phyloP scores from a whole-genome alignment of 495 filamentous ascomycete species.

The Neohortaea acidophila region DNA sequence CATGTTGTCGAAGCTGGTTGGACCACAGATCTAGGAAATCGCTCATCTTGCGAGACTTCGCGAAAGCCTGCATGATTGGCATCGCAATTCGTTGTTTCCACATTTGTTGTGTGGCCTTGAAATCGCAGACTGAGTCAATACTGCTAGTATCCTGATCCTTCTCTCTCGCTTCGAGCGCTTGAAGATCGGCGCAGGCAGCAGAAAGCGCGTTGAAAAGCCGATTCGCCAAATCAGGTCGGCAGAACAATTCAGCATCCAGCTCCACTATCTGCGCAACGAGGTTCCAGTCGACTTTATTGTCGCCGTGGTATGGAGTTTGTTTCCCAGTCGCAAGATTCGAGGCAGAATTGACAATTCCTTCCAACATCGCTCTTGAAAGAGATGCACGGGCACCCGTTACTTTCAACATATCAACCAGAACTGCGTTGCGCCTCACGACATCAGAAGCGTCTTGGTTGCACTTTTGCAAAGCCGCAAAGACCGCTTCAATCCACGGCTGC shows the following conservation, averaged over 20 bases:
- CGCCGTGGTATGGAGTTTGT: too few species aligned
- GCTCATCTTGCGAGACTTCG: constrained; percentile 46
- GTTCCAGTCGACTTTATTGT: too few species aligned
- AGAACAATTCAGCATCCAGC: too few species aligned
- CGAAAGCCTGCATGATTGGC: constrained; percentile 47
- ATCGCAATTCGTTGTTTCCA: constrained; percentile 25
- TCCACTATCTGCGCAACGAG: background rate
- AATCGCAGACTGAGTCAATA: too few species aligned
- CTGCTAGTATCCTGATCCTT: too few species aligned
- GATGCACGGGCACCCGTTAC: background rate
- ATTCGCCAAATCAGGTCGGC: too few species aligned
- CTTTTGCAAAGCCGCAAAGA: constrained; percentile 20
- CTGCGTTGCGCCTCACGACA: background rate
- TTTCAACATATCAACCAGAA: constrained; percentile 1
- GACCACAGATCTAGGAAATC: constrained; percentile 56
- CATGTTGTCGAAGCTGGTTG: constrained; percentile 33
- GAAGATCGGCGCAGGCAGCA: too few species aligned
- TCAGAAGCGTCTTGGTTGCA: constrained; percentile 11
- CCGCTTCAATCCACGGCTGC: constrained; percentile 23
- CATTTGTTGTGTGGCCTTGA: background rate
- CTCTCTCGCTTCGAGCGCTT: too few species aligned
- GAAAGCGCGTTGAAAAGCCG: too few species aligned
- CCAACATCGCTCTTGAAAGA: background rate
- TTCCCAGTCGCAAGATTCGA: background rate
- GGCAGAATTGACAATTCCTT: background rate